phyloP scores from a whole-genome alignment of 768 basidiomycete genomes.

The Tulasnella sp. region DNA sequence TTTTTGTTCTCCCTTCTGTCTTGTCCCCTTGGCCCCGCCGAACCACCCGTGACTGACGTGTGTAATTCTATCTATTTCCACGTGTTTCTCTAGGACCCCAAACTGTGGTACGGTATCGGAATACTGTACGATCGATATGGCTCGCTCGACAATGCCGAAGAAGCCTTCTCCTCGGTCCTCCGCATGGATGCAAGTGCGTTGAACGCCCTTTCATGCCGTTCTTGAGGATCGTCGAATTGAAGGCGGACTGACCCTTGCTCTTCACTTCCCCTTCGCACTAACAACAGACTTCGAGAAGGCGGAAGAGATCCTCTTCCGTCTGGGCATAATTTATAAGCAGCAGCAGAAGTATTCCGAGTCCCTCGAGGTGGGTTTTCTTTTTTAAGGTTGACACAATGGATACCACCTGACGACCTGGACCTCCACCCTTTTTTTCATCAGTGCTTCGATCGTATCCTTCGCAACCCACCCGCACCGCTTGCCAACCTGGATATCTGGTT shows the following conservation, averaged over 20 bases:
- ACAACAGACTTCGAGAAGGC: constrained; percentile 94
- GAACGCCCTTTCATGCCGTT: not conserved
- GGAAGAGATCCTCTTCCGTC: constrained; percentile 95
- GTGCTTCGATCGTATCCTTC: constrained; percentile 95
- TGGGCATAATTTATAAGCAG: constrained; percentile 99
- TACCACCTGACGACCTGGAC: constrained; percentile 2
- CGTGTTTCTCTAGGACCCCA: constrained; percentile 75
- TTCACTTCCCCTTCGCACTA: not conserved
- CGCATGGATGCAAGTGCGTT: constrained; percentile 90
- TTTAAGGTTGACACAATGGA: not conserved
- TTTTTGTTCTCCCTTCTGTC: not conserved
- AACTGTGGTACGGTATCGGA: constrained; percentile 99
- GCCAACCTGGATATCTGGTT: constrained; percentile 99
- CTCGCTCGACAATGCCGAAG: constrained; percentile 96
- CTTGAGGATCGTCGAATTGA: constrained; percentile 29
- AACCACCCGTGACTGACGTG: not conserved
- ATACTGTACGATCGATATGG: constrained; percentile 99
- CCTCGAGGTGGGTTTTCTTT: constrained; percentile 48
- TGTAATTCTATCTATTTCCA: constrained; percentile 21
- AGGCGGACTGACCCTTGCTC: not conserved
- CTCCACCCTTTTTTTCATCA: constrained; percentile 30
- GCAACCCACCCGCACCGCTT: constrained; percentile 90
- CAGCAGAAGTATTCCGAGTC: constrained; percentile 84
- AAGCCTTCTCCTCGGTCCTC: constrained; percentile 93
- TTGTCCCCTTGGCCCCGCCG: constrained; percentile 3